Conservation (phyloP, 1,284 basidiomycete genomes). For the Cryptococcus hybrid region DNA sequence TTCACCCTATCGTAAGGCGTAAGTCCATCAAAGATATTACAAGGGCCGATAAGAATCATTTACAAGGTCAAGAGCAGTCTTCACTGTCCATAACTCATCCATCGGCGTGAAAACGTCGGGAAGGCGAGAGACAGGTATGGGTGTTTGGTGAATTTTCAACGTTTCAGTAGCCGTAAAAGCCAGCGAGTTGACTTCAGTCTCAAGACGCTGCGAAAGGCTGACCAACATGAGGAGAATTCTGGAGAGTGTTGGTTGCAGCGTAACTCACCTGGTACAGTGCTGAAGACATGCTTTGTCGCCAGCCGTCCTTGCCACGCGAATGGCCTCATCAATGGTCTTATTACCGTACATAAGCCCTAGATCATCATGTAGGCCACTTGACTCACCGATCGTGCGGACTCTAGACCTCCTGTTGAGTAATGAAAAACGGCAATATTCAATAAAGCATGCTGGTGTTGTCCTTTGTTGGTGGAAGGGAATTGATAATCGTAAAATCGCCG, state of each 20-base stretch:
- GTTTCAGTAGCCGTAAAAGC: constrained; percentile 16
- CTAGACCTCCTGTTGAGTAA: constrained; percentile 42
- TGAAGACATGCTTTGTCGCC: constrained; percentile 43
- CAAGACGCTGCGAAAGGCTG: constrained; percentile 27
- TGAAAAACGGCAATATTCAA: constrained; percentile 48
- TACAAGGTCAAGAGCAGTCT: constrained; percentile 14
- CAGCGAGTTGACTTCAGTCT: constrained; percentile 14
- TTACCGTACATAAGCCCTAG: background rate
- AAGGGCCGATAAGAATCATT: background rate
- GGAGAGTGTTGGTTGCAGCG: background rate
- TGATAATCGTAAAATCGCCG: constrained; percentile 48
- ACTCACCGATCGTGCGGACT: constrained; percentile 28
- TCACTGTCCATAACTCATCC: constrained; percentile 46
- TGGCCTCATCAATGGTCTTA: constrained; percentile 44
- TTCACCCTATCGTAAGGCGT: constrained; percentile 32
- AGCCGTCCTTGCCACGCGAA: constrained; percentile 40
- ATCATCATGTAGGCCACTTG: constrained; percentile 1
- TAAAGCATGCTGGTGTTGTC: constrained; percentile 47
- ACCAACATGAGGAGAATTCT: no score
- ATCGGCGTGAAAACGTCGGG: constrained; percentile 26
- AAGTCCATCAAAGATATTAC: background rate
- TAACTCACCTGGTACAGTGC: constrained; percentile 28
- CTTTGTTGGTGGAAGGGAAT: constrained; percentile 21
- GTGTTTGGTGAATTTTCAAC: constrained; percentile 17
- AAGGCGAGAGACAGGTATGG: constrained; percentile 20